Base-by-base conservation (phyloP, 371 early-diverging fungal species). In the Capillidium heterosporum region DNA sequence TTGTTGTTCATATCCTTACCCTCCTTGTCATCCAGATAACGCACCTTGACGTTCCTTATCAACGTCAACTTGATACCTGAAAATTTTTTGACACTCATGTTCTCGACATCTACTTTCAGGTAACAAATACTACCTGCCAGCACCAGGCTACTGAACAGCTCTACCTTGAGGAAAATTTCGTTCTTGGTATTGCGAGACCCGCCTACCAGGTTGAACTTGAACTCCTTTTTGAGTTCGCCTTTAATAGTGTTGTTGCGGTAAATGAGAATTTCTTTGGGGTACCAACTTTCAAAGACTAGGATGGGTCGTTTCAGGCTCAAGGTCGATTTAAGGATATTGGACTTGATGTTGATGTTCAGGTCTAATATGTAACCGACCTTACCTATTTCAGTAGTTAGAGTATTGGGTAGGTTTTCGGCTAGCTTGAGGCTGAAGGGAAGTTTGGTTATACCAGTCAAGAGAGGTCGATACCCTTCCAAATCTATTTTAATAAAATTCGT, bases 161-260 rank as follows among this genome's bases (percentile, higher is more conserved):
- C 67, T 0, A 59, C 63, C 50, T n/a, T n/a, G n/a, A n/a, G n/a
- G n/a, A n/a, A n/a, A n/a, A n/a, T n/a, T n/a, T 63, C 60, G 60
- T 62, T 55, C 40, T 64, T 63, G 29, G 65, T 41, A 35, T 65
- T 62, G 15, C 65, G 60, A 21, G 64, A 61, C 2, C 67, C 67
- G 26, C 67, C 67, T 58, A 67, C 58, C 29, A 67, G 65, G n/a
- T n/a, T n/a, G n/a, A n/a, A n/a, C n/a, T n/a, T n/a, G 2, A 64
- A 32, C 23, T 61, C 35, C 40, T 67, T 67, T 53, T 63, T 62
- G 1, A 60, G 61, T 51, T 67, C 67, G 0, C 62, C 65, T 28
- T 63, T 60, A 11, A 64, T 65, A 1, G 63, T 61, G 46, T 57
- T 62, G n/a, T 29, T 48, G 13, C 67, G 61, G 1, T 64, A 64